Conservation (phyloP, 148 eudicot species). For the Rhododendron williamsianum region DNA sequence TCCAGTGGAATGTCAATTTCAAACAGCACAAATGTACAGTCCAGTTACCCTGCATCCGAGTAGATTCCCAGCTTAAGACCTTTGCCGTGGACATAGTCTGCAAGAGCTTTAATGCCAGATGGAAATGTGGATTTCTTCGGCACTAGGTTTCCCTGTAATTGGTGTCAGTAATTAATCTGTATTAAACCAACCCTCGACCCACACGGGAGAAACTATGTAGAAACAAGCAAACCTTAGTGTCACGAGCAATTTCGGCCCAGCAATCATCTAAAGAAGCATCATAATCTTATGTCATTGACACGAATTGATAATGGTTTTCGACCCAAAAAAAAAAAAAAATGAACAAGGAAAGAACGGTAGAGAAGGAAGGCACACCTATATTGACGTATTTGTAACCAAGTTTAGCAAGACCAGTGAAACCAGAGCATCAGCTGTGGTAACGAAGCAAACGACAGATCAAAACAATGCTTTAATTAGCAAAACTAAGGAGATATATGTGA, state of each 20-base stretch:
- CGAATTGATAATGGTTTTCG: background rate
- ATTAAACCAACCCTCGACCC: background rate
- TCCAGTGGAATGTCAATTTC: background rate
- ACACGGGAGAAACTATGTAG: background rate
- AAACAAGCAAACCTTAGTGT: conserved; percentile 38
- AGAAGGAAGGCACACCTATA: conserved; percentile 44
- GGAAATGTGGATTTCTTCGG: conserved; percentile 64
- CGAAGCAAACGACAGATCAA: background rate
- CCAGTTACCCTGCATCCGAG: conserved; percentile 72
- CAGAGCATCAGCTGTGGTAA: conserved; percentile 63
- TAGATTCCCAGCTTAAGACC: conserved; percentile 84
- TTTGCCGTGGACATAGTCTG: conserved; percentile 78
- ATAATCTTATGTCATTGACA: background rate
- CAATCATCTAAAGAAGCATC: conserved; percentile 66
- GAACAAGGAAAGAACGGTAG: background rate
- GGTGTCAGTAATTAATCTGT: background rate
- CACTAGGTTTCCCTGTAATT: conserved; percentile 53
- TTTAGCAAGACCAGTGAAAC: conserved; percentile 64
- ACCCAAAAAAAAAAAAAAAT: background rate
- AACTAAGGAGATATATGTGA: background rate
- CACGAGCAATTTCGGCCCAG: conserved; percentile 75
- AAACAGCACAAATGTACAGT: background rate
- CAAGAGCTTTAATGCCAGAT: conserved; percentile 78
- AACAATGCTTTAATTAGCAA: background rate
- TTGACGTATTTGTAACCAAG: conserved; percentile 72